phyloP scores from a whole-genome alignment of 179 eudicot genomes.

The Drosera spatulata region DNA sequence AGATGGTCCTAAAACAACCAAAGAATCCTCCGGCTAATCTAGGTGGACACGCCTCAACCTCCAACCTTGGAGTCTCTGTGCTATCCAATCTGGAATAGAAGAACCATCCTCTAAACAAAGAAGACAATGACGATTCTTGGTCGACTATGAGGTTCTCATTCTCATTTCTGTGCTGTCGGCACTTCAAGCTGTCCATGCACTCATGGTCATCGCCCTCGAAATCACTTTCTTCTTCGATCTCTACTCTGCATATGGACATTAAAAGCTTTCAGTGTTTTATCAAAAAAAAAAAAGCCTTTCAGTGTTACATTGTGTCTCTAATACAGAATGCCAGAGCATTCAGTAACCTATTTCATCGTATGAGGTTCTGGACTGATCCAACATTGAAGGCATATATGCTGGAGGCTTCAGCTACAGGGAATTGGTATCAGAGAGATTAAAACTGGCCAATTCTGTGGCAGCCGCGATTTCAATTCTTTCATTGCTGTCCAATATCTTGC shows the following conservation, averaged over 20 bases:
- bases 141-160: conserved; percentile 6
- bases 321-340: too few species aligned
- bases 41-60: conserved; percentile 14
- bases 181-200: conserved; percentile 13
- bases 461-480: neutral
- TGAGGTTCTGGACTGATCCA: too few species aligned
- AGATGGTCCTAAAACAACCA: conserved; percentile 26
- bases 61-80: conserved; percentile 9
- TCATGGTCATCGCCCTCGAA: conserved; percentile 9
- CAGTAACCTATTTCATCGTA: too few species aligned
- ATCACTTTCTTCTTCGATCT: conserved; percentile 9
- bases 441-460: neutral
- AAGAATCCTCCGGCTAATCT: conserved; percentile 19
- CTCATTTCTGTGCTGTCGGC: conserved; percentile 10
- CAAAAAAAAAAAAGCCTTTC: too few species aligned
- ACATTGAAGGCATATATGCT: too few species aligned
- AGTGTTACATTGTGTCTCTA: too few species aligned
- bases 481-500: neutral
- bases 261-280: neutral
- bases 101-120: conserved; percentile 21
- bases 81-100: conserved; percentile 23
- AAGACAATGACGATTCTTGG: conserved; percentile 11
- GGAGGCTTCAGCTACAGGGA: too few species aligned
- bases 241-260: conserved; percentile 16
- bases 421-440: too few species aligned